Base-by-base conservation (phyloP, 352 stramenopile genomes). In the Pythium coloratum region DNA sequence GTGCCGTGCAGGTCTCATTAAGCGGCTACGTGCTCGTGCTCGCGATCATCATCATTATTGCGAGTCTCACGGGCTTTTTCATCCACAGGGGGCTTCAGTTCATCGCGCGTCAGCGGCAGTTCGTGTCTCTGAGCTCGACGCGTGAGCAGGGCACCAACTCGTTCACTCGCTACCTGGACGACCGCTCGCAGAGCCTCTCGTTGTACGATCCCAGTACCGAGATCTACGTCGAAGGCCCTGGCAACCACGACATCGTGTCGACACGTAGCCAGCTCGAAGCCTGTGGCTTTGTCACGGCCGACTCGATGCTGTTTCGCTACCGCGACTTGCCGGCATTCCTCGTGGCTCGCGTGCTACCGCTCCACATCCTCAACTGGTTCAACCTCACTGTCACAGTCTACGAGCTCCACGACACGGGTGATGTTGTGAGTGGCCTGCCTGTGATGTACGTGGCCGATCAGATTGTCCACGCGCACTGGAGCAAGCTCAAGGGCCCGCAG, bases 111-210 rank as follows among this genome's bases (percentile, higher is more conserved):
- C n/a, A 42, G 24, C 13, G 33, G 26, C 36, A 42, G n/a, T 38
- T 42, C 51, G 9, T 5, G 26, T 38, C 33, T 6, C n/a, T 42
- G 30, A 36, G 51, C 24, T 36, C 28, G n/a, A 42, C 28, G 20
- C 28, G 33, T 10, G n/a, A 26, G 65, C 36, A 53, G n/a, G 13
- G 12, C 6, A 14, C 46, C 20, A 80, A 80, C 64, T 70, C 73
- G 10, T 80, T 80, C 58, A 80, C 73, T 16, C 53, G 71, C 38
- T 78, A 76, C 30, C 64, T 80, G 13, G 73, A 80, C 46, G 73
- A 78, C 9, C 73, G 70, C 62, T 80, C 70, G 1, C 67, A 70
- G 14, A 73, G 46, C 46, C 69, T 42, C 20, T 54, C 51, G 5
- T 7, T 76, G 33, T 80, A 74, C 47, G 73, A 80, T 47, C 67